A percentile compares a stretch with the other conserved stretches of the same genome.
Conservation (phyloP, 2,329 filamentous ascomycete species). For the Monosporascus sp. region DNA sequence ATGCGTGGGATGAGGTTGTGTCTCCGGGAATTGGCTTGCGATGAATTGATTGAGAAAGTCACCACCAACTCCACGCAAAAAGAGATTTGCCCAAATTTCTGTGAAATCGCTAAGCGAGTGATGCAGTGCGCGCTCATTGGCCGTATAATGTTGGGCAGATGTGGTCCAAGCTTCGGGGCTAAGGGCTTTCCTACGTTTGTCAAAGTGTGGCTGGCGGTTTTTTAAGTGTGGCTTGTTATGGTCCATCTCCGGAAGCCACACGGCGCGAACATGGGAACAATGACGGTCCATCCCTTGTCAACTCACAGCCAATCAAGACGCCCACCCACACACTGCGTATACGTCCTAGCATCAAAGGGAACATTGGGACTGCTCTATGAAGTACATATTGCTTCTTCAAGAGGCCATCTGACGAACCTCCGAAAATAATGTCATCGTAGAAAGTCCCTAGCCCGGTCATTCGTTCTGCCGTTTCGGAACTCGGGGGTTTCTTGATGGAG, state of each 20-base stretch:
- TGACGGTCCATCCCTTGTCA: too few species aligned
- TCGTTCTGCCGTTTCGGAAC: too few species aligned
- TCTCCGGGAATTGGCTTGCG: slow-evolving; percentile 18
- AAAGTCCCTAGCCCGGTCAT: too few species aligned
- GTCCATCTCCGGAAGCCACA: background rate
- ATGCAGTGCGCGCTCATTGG: background rate
- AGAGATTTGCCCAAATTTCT: slow-evolving; percentile 23
- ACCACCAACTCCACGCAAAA: slow-evolving; percentile 19
- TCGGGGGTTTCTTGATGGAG: too few species aligned
- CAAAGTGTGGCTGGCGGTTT: background rate
- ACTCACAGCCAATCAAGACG: too few species aligned
- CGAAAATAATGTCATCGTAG: too few species aligned
- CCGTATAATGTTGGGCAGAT: background rate
- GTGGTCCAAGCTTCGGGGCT: slow-evolving; percentile 4
- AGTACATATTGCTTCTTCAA: too few species aligned
- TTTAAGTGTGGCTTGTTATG: background rate
- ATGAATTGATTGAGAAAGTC: slow-evolving; percentile 14
- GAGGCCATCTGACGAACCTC: too few species aligned
- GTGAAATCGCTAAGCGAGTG: slow-evolving; percentile 11
- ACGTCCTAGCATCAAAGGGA: too few species aligned
- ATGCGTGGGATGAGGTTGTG: slow-evolving; percentile 21
- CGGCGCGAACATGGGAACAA: too few species aligned
- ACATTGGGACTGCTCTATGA: too few species aligned
- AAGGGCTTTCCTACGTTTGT: slow-evolving; percentile 13
- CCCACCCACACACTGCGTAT: too few species aligned